These are phyloP conservation scores for Amaranthus palmeri DNA, from an alignment of 148 eudicot species.

Conservation along the genomic window DNA sequence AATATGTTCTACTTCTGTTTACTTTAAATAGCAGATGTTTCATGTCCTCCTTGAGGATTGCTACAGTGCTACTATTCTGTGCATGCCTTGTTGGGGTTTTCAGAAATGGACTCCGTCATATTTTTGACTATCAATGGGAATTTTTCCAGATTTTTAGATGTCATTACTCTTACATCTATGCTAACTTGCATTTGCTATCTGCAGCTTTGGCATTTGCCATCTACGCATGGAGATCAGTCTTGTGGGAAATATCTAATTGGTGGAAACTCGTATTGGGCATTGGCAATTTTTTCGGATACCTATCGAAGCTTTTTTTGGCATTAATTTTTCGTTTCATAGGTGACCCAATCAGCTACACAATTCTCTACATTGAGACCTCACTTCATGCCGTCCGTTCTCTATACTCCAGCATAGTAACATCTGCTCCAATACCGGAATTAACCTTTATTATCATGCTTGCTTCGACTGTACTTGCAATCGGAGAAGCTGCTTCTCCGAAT, in stretches of 20 bases:
- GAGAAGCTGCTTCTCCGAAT: constrained; percentile 59
- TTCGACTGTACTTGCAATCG: constrained; percentile 56
- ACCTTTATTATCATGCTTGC: constrained; percentile 50
- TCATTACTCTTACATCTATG: not conserved
- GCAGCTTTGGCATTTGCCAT: constrained; percentile 60
- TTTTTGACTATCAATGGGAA: not conserved
- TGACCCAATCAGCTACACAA: constrained; percentile 45
- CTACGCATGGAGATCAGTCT: constrained; percentile 78
- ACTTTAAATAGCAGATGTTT: not conserved
- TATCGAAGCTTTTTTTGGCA: constrained; percentile 41
- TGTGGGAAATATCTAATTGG: constrained; percentile 85
- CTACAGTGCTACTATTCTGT: not conserved
- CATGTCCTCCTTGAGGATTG: not conserved
- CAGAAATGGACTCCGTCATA: not conserved
- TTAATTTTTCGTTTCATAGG: constrained; percentile 54
- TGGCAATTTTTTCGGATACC: constrained; percentile 35
- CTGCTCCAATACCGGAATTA: constrained; percentile 63
- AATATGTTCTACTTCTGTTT: not conserved
- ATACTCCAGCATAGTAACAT: constrained; percentile 53
- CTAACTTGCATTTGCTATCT: constrained; percentile 18
- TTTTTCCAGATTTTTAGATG: not conserved
- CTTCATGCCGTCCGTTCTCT: constrained; percentile 49
- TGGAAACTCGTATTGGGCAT: constrained; percentile 31
- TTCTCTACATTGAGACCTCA: constrained; percentile 41
- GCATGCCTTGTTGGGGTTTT: not conserved